Evolutionary conservation across 2,329 filamentous ascomycete species (phyloP).

Genomic region (Harringtonia aguacate): DNA sequence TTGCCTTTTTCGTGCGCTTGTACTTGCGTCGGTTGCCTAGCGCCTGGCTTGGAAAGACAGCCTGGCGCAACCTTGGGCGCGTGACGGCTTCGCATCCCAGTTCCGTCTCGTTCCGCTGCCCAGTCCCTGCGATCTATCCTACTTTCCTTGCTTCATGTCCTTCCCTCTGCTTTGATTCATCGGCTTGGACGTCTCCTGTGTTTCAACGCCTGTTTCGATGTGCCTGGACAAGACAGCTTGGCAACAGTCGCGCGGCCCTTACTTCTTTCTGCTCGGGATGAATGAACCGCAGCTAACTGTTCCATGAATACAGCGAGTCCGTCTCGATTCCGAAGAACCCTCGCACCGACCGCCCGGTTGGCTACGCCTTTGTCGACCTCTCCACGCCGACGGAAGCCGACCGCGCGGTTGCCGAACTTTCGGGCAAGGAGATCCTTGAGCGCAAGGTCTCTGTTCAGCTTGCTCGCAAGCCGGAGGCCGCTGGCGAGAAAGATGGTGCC

Average conservation of each 20-base stretch:
- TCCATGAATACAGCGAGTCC: conserved; percentile 62
- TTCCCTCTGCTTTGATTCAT: too few species aligned
- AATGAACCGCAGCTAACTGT: conserved; percentile 21
- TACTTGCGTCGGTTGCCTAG: background rate
- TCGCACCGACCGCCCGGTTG: conserved; percentile 94
- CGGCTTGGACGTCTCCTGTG: too few species aligned
- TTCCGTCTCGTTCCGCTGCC: too few species aligned
- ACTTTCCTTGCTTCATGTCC: too few species aligned
- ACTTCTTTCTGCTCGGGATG: too few species aligned
- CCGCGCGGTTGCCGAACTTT: conserved; percentile 89
- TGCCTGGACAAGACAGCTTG: too few species aligned
- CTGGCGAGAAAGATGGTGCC: conserved; percentile 67
- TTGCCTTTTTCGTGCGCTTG: background rate
- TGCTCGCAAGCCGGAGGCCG: conserved; percentile 89
- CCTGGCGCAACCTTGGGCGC: too few species aligned
- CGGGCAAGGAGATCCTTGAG: conserved; percentile 94
- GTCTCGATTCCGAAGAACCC: conserved; percentile 99
- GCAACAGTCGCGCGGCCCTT: too few species aligned
- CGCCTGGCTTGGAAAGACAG: background rate
- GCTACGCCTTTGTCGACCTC: conserved; percentile 97
- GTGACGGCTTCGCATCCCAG: too few species aligned
- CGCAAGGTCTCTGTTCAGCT: conserved; percentile 99
- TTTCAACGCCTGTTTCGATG: too few species aligned
- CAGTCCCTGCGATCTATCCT: too few species aligned
- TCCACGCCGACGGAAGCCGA: conserved; percentile 90